Conservation (phyloP, 345 rosid species). For the Moricandia moricandioides region DNA sequence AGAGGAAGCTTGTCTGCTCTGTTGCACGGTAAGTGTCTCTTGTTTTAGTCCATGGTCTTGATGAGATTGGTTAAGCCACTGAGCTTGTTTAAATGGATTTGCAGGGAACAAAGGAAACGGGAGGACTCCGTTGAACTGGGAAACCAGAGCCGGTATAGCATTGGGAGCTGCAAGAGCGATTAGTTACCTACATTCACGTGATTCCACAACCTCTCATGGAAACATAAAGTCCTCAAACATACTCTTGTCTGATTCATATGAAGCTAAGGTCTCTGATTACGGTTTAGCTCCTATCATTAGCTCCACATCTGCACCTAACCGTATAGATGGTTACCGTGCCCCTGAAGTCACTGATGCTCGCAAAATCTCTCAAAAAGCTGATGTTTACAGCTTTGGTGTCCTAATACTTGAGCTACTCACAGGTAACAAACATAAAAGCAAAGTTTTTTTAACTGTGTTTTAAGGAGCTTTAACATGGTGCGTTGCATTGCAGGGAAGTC, state of each 20-base stretch:
- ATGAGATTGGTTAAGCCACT: neutral
- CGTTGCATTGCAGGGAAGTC: slow-evolving; percentile 53
- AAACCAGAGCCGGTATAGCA: slow-evolving; percentile 68
- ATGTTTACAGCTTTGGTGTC: slow-evolving; percentile 89
- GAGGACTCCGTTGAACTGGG: slow-evolving; percentile 84
- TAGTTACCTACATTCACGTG: slow-evolving; percentile 69
- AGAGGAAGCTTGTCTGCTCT: slow-evolving; percentile 74
- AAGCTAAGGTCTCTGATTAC: slow-evolving; percentile 79
- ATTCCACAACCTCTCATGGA: slow-evolving; percentile 69
- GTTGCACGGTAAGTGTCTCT: slow-evolving; percentile 51
- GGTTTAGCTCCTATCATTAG: slow-evolving; percentile 79
- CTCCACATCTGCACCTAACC: slow-evolving; percentile 66
- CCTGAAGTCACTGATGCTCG: slow-evolving; percentile 85
- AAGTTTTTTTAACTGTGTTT: neutral
- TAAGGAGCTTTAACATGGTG: neutral
- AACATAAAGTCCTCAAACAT: slow-evolving; percentile 89
- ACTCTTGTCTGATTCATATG: slow-evolving; percentile 66
- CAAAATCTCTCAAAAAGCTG: slow-evolving; percentile 78
- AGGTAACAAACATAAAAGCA: slow-evolving; percentile 29
- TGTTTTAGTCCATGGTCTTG: too few relatives aligned
- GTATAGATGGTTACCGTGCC: slow-evolving; percentile 82
- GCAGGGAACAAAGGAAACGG: slow-evolving; percentile 75
- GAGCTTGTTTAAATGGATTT: neutral
- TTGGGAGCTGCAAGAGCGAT: slow-evolving; percentile 81
- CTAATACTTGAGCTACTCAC: slow-evolving; percentile 79